Base-by-base conservation (phyloP, 257 asterid species). In the Penstemon davidsonii region DNA sequence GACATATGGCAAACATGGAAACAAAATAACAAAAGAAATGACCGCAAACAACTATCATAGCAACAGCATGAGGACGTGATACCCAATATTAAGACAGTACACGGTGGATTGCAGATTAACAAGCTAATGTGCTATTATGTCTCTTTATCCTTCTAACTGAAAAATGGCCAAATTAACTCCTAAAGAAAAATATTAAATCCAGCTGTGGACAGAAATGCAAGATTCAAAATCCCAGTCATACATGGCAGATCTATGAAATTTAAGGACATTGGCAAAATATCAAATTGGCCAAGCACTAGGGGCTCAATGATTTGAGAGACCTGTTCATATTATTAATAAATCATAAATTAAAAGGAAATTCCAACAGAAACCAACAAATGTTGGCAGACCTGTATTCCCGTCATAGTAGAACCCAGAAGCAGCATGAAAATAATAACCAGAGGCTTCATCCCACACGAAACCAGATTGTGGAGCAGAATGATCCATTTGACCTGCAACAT, bases 391-490 rank as follows among this genome's bases (percentile, higher is more conserved):
- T 70, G 97, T 80, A 80, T 88, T 93, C 69, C 97, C 99, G 59
- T 93, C 99, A 73, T 93, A 93, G 71, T 93, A 93, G 86, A 93
- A 93, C 19, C 99, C 97, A 79, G 99, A 93, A 79, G 95, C 73
- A 49, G 99, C 95, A 80, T 93, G 97, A 70, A 85, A 93, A 81
- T 93, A 93, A 78, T 93, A 93, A 47, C 99, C 99, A 77, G 99
- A 93, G 67, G 99, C 91, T 82, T 88, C 97, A 68, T 93, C 99
- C 99, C 99, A 93, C 60, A 93, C 96, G 7, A 93, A 93, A 63
- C 96, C 96, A 68, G 97, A 88, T 62, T 88, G 95, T 18, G 96
- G 95, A 52, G 87, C 96, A 65, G 90, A 78, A 76, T 82, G 55
- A 76, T 78, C 80, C 64, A 74, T 77, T 64, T 78, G 95, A 61